phyloP scores from a whole-genome alignment of 2,329 filamentous ascomycete species.

The Bipolaris bicolor region DNA sequence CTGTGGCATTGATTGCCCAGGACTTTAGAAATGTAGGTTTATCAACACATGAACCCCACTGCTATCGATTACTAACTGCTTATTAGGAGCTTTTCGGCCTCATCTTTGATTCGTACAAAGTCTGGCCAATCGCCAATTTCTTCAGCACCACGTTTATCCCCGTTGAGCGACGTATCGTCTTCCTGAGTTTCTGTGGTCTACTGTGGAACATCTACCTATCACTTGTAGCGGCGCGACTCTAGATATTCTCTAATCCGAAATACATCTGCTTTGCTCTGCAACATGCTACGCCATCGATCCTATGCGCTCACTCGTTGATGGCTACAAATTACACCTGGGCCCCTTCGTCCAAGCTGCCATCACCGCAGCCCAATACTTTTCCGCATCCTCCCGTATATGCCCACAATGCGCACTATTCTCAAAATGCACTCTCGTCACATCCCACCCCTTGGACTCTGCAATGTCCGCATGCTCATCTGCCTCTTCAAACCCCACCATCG shows the following conservation, averaged over 20 bases:
- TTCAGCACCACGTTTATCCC: conserved; percentile 74
- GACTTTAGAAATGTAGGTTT: conserved; percentile 49
- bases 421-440: conserved; percentile 60
- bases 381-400: conserved; percentile 63
- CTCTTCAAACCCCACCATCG: conserved; percentile 62
- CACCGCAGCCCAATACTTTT: conserved; percentile 63
- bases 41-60: background rate
- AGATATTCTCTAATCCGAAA: conserved; percentile 11
- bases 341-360: conserved; percentile 39
- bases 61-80: conserved; percentile 27
- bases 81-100: conserved; percentile 40
- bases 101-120: conserved; percentile 68
- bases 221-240: conserved; percentile 57
- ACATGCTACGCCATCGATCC: background rate
- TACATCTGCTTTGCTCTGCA: background rate
- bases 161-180: conserved; percentile 71
- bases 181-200: conserved; percentile 74
- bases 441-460: conserved; percentile 58
- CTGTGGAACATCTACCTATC: conserved; percentile 79
- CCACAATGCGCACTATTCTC: conserved; percentile 66
- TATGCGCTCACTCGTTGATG: background rate
- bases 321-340: conserved; percentile 2
- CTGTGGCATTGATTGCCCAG: conserved; percentile 34
- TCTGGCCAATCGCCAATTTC: conserved; percentile 75
- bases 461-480: conserved; percentile 61